phyloP scores from a whole-genome alignment of 2,329 filamentous ascomycete genomes.

The Diplodia corticola region DNA sequence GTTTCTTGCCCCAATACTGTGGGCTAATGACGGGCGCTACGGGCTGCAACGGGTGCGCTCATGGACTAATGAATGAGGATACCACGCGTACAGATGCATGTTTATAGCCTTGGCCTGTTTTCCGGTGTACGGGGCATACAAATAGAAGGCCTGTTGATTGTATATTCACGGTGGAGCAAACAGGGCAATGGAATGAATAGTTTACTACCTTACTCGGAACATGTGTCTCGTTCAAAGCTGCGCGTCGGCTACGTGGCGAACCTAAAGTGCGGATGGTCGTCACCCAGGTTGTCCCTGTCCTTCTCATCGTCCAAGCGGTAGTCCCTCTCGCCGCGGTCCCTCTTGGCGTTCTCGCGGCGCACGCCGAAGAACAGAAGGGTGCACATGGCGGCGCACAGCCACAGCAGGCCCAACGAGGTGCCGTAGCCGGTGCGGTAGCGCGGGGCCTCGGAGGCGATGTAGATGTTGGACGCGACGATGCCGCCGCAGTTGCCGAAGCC shows the following conservation, averaged over 20 bases:
- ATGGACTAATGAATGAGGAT: constrained; percentile 1
- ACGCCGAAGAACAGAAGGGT: constrained; percentile 45
- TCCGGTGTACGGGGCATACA: background rate
- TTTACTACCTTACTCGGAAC: background rate
- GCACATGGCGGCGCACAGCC: constrained; percentile 47
- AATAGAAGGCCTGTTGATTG: background rate
- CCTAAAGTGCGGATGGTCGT: constrained; percentile 54
- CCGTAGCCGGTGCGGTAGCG: constrained; percentile 42
- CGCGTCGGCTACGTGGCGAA: constrained; percentile 43
- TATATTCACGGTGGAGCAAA: background rate
- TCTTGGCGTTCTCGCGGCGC: constrained; percentile 48
- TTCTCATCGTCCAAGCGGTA: constrained; percentile 41
- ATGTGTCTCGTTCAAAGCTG: no score
- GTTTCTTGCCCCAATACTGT: constrained; percentile 52
- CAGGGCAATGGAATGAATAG: background rate
- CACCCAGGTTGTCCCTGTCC: constrained; percentile 52
- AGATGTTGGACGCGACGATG: constrained; percentile 39
- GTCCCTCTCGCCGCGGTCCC: constrained; percentile 50
- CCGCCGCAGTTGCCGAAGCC: constrained; percentile 35
- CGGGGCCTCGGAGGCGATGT: constrained; percentile 38
- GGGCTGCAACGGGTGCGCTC: background rate
- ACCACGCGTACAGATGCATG: background rate
- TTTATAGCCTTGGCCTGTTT: background rate
- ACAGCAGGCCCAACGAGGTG: constrained; percentile 42
- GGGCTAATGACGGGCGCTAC: constrained; percentile 1